These are phyloP conservation scores for Orbilia brochopaga DNA, from an alignment of 2,329 filamentous ascomycete species.

Conservation along the genomic window DNA sequence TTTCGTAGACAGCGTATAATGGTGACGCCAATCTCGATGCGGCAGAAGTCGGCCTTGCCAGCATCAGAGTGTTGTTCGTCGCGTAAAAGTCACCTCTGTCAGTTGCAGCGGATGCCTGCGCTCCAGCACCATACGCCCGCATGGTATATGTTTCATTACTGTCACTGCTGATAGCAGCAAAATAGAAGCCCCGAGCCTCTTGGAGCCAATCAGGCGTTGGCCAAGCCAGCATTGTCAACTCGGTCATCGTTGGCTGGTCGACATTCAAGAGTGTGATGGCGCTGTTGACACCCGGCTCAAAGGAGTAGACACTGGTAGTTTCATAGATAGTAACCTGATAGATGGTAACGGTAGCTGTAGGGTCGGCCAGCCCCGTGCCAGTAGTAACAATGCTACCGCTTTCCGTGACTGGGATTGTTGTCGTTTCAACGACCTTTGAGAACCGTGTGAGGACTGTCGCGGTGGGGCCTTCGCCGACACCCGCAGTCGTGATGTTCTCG, in stretches of 20 bases:
- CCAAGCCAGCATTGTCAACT: not conserved
- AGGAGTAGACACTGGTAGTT: not conserved
- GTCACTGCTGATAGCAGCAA: not conserved
- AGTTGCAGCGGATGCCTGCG: not conserved
- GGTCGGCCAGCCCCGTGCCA: not conserved
- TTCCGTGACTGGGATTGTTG: not conserved
- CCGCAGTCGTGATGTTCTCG: not conserved
- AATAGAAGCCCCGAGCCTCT: not conserved
- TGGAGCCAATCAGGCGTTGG: not conserved
- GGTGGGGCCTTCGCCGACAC: not conserved
- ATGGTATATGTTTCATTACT: not conserved
- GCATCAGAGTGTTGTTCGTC: not conserved
- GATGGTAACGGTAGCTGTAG: not conserved
- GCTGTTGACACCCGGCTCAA: not conserved
- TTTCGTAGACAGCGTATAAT: constrained; percentile 6
- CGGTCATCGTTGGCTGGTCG: not conserved
- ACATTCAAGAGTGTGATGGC: not conserved
- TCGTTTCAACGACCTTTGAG: not conserved
- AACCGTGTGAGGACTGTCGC: not conserved
- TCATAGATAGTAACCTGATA: not conserved
- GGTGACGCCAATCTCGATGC: not conserved
- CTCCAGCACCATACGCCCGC: not conserved
- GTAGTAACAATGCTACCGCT: not conserved
- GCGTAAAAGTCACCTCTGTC: not conserved
- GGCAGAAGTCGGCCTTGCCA: not conserved